Percentiles rank a stretch among this genome's conserved stretches.
Evolutionary conservation across 257 asterid genomes (phyloP).

Genomic region (Petunia secreta): DNA sequence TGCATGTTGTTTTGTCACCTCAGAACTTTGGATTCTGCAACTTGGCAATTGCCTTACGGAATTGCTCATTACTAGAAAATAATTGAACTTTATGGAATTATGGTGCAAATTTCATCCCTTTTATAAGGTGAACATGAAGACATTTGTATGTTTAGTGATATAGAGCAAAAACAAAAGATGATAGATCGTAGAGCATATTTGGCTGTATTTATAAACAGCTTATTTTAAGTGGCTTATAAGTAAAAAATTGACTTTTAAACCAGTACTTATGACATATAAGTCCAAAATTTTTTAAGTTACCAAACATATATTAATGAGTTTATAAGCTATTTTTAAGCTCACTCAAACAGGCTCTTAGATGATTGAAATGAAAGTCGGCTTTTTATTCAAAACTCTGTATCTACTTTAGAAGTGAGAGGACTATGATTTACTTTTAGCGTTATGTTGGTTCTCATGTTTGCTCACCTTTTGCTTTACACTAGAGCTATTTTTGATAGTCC

Average conservation of each 20-base stretch:
- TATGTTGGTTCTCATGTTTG: background rate
- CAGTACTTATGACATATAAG: too few relatives aligned
- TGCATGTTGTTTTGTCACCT: constrained; percentile 9
- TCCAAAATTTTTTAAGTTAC: too few relatives aligned
- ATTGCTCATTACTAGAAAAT: constrained; percentile 5
- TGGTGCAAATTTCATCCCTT: background rate
- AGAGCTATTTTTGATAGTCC: background rate
- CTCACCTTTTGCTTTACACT: background rate
- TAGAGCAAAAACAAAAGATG: too few relatives aligned
- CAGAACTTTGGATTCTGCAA: background rate
- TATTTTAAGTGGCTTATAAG: too few relatives aligned
- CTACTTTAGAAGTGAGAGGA: background rate
- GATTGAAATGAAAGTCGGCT: background rate
- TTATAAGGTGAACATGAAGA: background rate
- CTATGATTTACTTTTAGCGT: background rate
- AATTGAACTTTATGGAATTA: background rate
- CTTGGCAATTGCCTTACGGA: constrained; percentile 4
- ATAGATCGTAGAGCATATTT: too few relatives aligned
- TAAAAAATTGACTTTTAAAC: too few relatives aligned
- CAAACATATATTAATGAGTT: too few relatives aligned
- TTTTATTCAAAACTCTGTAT: background rate
- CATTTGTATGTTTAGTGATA: background rate
- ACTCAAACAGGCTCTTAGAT: too few relatives aligned
- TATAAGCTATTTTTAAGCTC: too few relatives aligned
- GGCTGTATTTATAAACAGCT: too few relatives aligned